Conservation (phyloP, 2,329 filamentous ascomycete species). For the Colletotrichum sansevieriae region DNA sequence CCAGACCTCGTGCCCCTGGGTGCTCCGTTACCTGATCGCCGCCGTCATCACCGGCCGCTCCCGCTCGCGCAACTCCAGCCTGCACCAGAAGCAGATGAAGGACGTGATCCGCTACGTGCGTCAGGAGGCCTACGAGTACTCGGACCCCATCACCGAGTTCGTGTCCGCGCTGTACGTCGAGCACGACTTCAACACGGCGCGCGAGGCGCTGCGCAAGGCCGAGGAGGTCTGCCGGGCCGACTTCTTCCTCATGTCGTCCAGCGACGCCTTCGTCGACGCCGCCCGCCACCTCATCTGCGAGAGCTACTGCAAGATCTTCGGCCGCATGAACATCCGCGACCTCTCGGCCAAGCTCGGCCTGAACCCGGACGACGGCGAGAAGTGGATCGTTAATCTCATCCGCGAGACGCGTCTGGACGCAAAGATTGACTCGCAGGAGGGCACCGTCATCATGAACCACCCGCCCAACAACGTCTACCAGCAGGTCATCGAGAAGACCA, state of each 20-base stretch:
- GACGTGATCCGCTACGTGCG: slow-evolving; percentile 95
- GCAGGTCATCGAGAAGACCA: slow-evolving; percentile 98
- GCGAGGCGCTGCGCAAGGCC: slow-evolving; percentile 86
- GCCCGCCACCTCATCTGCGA: slow-evolving; percentile 97
- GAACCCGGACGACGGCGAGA: slow-evolving; percentile 95
- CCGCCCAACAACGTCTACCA: slow-evolving; percentile 98
- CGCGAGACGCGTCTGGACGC: slow-evolving; percentile 96
- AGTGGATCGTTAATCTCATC: slow-evolving; percentile 99
- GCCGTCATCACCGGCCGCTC: slow-evolving; percentile 94
- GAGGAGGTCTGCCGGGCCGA: slow-evolving; percentile 93
- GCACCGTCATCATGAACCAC: slow-evolving; percentile 99
- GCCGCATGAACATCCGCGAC: slow-evolving; percentile 98
- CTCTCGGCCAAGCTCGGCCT: slow-evolving; percentile 92
- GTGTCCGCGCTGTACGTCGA: slow-evolving; percentile 95
- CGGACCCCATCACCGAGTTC: slow-evolving; percentile 95
- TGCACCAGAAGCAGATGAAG: slow-evolving; percentile 98
- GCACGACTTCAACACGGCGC: slow-evolving; percentile 89
- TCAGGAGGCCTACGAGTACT: slow-evolving; percentile 98
- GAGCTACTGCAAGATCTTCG: slow-evolving; percentile 99
- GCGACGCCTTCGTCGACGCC: slow-evolving; percentile 92
- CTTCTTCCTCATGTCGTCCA: slow-evolving; percentile 91
- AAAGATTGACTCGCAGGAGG: slow-evolving; percentile 99
- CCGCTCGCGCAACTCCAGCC: slow-evolving; percentile 82
- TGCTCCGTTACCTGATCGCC: slow-evolving; percentile 92
- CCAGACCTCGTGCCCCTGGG: slow-evolving; percentile 97